These are phyloP conservation scores for Penstemon eatonii DNA, from an alignment of 257 asterid genomes.

Conservation along the genomic window DNA sequence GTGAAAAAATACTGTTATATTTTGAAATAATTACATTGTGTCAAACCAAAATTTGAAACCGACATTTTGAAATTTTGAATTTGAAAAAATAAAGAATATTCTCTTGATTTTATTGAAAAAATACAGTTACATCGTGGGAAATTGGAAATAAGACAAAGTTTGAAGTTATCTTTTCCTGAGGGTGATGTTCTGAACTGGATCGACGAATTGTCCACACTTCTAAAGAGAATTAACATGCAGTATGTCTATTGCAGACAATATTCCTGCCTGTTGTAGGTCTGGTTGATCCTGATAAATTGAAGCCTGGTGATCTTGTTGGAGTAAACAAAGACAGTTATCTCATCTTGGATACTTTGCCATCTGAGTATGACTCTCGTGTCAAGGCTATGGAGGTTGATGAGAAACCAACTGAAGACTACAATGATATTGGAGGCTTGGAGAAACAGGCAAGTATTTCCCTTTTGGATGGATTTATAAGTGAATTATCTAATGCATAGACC, in stretches of 20 bases:
- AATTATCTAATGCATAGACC: neutral
- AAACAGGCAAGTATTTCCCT: slow-evolving; percentile 59
- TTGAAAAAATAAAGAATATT: neutral
- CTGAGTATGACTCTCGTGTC: slow-evolving; percentile 95
- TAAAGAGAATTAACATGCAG: neutral
- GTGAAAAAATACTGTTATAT: neutral
- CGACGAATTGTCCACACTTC: neutral
- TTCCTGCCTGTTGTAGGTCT: slow-evolving; percentile 94
- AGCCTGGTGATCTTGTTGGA: slow-evolving; percentile 98
- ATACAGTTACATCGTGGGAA: neutral
- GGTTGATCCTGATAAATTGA: slow-evolving; percentile 91
- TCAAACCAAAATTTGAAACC: no score
- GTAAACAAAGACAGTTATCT: slow-evolving; percentile 96
- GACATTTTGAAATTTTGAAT: no score
- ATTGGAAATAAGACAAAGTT: neutral
- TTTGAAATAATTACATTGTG: no score
- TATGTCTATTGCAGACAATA: slow-evolving; percentile 65
- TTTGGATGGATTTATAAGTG: neutral
- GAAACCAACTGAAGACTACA: slow-evolving; percentile 97
- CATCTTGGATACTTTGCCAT: slow-evolving; percentile 91
- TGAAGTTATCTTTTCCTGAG: neutral
- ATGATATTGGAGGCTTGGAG: slow-evolving; percentile 95
- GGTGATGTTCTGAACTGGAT: slow-evolving; percentile 1
- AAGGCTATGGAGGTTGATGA: slow-evolving; percentile 99
- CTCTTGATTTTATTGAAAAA: neutral